Evolutionary conservation across 2,329 filamentous ascomycete genomes (phyloP), one percentile per base, ranked within the genome.

Genomic region (Magnaporthiopsis poae): DNA sequence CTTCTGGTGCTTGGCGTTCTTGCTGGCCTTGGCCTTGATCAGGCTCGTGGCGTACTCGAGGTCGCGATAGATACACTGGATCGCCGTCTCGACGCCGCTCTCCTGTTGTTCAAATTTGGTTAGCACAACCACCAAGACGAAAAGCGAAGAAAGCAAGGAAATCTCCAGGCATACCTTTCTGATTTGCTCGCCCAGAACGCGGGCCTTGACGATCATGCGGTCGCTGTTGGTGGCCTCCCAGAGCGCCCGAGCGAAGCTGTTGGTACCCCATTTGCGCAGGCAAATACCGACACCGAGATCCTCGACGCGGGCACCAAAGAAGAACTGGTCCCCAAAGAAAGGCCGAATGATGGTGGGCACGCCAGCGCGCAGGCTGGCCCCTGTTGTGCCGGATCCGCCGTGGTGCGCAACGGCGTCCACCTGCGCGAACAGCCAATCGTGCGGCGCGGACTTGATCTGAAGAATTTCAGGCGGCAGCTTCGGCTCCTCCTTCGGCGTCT

Each of bases 291-390:
- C 95, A 0, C 95, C 94, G 7, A 99, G 82, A 73, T 98, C 94
- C 75, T 98, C 92, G 1, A 98, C 90, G 4, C 95, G 85, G 36
- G 84, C 86, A 8, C 92, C 95, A 72, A 96, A 98, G 81, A 99
- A 99, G 82, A 90, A 97, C 75, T 99, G 95, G 72, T 99, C 95
- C 5, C 95, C 95, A 74, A 99, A 99, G 80, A 98, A 99, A 0
- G 95, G 95, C 68, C 94, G 91, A 74, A 98, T 90, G 69, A 99
- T 93, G 0, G 95, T 98, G 0, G 95, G 95, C 5, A 96, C 86
- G 2, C 95, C 95, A 0, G 93, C 93, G 65, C 95, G 85, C 63
- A 99, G 81, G 75, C 92, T 96, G 0, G 95, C 95, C 1, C 95
- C 95, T 0, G 95, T 99, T 0, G 95, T 99, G 1, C 95, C 95